Percentiles rank a stretch among this genome's conserved stretches.
Conservation (phyloP, 257 asterid genomes). For the Ehretia macrophylla region DNA sequence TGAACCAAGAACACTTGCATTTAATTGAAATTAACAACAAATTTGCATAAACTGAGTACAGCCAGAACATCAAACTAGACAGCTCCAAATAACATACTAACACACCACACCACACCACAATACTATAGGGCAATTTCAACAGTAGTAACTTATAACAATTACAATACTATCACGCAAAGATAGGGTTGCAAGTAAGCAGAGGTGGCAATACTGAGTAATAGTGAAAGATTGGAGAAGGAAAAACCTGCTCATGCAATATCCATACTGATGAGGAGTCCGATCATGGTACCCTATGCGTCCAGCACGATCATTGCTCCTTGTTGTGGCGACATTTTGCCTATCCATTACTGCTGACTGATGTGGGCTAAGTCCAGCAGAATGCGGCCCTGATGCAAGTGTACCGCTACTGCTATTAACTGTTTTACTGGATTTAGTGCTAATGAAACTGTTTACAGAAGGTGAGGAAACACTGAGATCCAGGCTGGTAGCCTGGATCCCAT, state of each 20-base stretch:
- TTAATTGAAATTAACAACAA: not conserved
- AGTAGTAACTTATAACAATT: not conserved
- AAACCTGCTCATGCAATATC: constrained; percentile 59
- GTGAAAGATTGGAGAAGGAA: constrained; percentile 9
- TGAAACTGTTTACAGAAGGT: constrained; percentile 69
- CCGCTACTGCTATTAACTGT: constrained; percentile 64
- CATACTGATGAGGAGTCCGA: constrained; percentile 34
- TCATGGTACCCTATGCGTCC: constrained; percentile 29
- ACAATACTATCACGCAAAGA: not conserved
- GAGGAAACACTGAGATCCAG: constrained; percentile 50
- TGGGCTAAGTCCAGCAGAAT: constrained; percentile 52
- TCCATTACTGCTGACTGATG: constrained; percentile 50
- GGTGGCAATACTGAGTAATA: constrained; percentile 12
- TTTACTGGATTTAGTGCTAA: constrained; percentile 76
- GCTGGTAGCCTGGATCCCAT: constrained; percentile 41
- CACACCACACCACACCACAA: too few species aligned
- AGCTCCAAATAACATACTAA: not conserved
- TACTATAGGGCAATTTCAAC: too few species aligned
- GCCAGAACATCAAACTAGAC: not conserved
- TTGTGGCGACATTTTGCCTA: constrained; percentile 35
- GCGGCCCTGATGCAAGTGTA: constrained; percentile 54
- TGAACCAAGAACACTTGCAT: constrained; percentile 27
- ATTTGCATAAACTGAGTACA: not conserved
- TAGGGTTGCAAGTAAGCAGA: constrained; percentile 8
- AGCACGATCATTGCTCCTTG: constrained; percentile 30